These are phyloP conservation scores for Ceratobasidium sp. DNA, from an alignment of 1,284 basidiomycete genomes.

Conservation along the genomic window DNA sequence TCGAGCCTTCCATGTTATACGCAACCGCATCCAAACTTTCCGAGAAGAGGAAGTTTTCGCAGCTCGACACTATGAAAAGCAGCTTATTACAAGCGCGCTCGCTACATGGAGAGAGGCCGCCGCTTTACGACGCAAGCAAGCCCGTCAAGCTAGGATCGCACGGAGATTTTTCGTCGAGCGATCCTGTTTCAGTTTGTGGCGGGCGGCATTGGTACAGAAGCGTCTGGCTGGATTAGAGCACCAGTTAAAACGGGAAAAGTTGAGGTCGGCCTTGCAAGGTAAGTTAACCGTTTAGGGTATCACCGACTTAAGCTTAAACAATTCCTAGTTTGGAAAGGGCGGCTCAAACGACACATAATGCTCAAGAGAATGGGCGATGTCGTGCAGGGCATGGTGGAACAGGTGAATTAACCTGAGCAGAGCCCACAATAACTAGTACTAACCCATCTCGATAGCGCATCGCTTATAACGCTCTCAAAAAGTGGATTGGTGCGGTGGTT, in stretches of 20 bases:
- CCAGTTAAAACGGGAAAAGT: constrained; percentile 55
- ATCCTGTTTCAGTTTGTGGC: constrained; percentile 63
- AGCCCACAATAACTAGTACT: background rate
- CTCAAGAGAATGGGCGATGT: constrained; percentile 23
- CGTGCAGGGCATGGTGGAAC: constrained; percentile 52
- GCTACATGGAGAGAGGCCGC: constrained; percentile 24
- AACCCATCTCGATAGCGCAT: constrained; percentile 58
- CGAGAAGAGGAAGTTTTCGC: constrained; percentile 9
- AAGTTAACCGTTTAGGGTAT: constrained; percentile 44
- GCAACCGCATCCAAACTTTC: constrained; percentile 8
- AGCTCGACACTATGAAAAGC: constrained; percentile 14
- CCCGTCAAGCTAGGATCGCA: constrained; percentile 61
- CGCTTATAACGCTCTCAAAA: constrained; percentile 57
- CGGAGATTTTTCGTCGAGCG: constrained; percentile 63
- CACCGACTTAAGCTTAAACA: background rate
- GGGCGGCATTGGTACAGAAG: constrained; percentile 58
- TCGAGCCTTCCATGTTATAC: constrained; percentile 30
- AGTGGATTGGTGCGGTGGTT: constrained; percentile 75
- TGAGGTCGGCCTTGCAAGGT: constrained; percentile 60
- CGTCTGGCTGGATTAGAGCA: constrained; percentile 59
- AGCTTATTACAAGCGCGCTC: constrained; percentile 12
- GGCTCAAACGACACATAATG: constrained; percentile 19
- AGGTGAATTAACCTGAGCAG: constrained; percentile 52
- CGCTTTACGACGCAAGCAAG: constrained; percentile 27
- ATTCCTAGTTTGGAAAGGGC: constrained; percentile 22